phyloP scores from a whole-genome alignment of 148 eudicot species.

The Rheum nobile region DNA sequence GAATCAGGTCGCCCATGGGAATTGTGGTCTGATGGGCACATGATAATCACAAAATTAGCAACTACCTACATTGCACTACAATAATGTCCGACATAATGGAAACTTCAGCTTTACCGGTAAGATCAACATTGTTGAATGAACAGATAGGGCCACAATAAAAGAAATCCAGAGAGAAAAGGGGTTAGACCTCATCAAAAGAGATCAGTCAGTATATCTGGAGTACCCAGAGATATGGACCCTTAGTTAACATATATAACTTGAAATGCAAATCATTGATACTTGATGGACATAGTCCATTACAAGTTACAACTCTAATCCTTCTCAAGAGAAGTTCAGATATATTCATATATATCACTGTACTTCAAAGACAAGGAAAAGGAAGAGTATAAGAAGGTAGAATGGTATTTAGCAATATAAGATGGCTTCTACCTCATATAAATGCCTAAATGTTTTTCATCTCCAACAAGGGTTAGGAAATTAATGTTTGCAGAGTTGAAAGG shows the following conservation, averaged over 20 bases:
- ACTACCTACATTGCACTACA: background rate
- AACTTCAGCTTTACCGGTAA: background rate
- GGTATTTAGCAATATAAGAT: background rate
- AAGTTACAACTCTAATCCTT: background rate
- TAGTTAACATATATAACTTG: background rate
- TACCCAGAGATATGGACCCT: background rate
- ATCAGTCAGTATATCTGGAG: background rate
- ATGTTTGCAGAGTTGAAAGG: background rate
- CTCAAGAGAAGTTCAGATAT: background rate
- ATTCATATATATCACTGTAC: background rate
- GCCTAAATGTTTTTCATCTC: background rate
- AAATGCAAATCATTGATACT: background rate
- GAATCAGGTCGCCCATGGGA: slow-evolving; percentile 44
- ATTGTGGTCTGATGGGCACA: slow-evolving; percentile 32
- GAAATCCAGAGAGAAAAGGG: background rate
- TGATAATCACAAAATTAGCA: background rate
- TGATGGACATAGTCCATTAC: background rate
- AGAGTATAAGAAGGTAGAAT: background rate
- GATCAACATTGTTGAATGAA: background rate
- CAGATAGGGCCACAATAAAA: background rate
- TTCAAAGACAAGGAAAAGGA: background rate
- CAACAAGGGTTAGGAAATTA: background rate
- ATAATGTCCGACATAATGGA: background rate
- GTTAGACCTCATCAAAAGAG: background rate
- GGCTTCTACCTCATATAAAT: background rate